A percentile compares a stretch with the other conserved stretches of the same genome.
These are phyloP conservation scores for Monosporascus sp. DNA, from an alignment of 2,329 filamentous ascomycete species.

Conservation along the genomic window DNA sequence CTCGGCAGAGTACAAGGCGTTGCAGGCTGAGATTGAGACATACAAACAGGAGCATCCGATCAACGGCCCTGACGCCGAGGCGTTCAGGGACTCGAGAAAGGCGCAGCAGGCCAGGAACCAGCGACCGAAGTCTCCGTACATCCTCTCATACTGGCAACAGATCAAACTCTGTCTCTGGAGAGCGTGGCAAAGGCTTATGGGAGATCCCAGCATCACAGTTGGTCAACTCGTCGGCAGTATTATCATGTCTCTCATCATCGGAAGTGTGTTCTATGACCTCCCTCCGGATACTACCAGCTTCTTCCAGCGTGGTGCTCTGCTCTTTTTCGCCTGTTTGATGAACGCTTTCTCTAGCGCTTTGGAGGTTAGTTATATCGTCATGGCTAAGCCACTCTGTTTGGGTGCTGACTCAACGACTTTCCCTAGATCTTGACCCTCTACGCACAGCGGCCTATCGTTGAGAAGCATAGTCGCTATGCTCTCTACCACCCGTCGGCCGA, in stretches of 20 bases:
- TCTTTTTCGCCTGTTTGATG: conserved; percentile 85
- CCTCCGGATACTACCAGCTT: conserved; percentile 62
- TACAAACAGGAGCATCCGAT: conserved; percentile 51
- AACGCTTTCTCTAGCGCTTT: conserved; percentile 78
- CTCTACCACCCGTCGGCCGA: conserved; percentile 87
- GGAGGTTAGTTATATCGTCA: conserved; percentile 45
- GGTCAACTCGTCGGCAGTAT: conserved; percentile 67
- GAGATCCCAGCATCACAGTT: conserved; percentile 71
- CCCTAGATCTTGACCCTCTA: conserved; percentile 73
- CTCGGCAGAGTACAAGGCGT: conserved; percentile 43
- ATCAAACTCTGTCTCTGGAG: conserved; percentile 74
- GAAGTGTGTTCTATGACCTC: conserved; percentile 78
- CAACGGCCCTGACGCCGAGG: conserved; percentile 49
- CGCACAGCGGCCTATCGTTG: conserved; percentile 83
- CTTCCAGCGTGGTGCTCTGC: conserved; percentile 69
- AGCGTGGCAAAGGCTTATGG: conserved; percentile 70
- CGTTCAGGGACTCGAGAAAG: conserved; percentile 49
- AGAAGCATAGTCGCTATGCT: conserved; percentile 82
- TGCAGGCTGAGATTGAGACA: conserved; percentile 50
- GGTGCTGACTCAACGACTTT: conserved; percentile 6
- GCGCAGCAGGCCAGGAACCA: conserved; percentile 52
- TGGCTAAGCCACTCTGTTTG: conserved; percentile 10
- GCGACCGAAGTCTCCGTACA: conserved; percentile 73
- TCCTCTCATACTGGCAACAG: conserved; percentile 71
- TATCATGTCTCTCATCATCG: conserved; percentile 69